These are phyloP conservation scores for Nothophoma quercina DNA, from an alignment of 2,329 filamentous ascomycete genomes.

Conservation along the genomic window DNA sequence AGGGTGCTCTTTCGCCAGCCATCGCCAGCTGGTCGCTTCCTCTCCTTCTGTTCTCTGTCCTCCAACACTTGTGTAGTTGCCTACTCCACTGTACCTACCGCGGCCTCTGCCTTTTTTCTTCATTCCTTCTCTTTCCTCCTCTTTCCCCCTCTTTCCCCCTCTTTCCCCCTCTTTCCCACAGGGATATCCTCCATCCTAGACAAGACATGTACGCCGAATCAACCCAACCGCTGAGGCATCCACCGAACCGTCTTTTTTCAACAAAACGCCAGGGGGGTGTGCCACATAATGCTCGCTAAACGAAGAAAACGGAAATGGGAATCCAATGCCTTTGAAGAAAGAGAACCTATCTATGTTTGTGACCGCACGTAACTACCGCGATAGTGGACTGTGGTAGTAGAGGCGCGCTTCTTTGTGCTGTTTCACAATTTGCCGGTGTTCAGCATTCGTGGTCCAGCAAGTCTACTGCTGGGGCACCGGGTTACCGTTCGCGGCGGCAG, in stretches of 20 bases:
- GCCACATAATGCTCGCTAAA: conserved; percentile 44
- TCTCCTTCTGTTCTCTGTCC: not conserved
- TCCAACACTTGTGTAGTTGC: conserved; percentile 14
- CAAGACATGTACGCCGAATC: conserved; percentile 20
- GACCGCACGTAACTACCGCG: too few species aligned
- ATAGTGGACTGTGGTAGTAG: too few species aligned
- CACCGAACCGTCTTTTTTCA: conserved; percentile 26
- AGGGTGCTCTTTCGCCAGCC: not conserved
- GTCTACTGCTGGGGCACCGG: conserved; percentile 28
- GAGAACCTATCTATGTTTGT: conserved; percentile 32
- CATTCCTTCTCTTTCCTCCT: conserved; percentile 7
- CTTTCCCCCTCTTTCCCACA: conserved; percentile 8
- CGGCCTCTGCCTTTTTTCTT: conserved; percentile 23
- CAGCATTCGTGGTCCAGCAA: not conserved
- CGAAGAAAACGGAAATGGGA: conserved; percentile 27
- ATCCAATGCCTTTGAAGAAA: conserved; percentile 31
- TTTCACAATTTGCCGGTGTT: conserved; percentile 2
- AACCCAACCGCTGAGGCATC: conserved; percentile 27
- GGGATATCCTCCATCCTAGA: conserved; percentile 18
- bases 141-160: conserved; percentile 1
- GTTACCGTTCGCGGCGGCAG: conserved; percentile 31
- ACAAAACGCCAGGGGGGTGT: conserved; percentile 35
- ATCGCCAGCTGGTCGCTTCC: not conserved
- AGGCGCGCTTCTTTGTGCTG: too few species aligned
- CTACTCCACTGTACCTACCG: conserved; percentile 24